phyloP scores from a whole-genome alignment of 495 filamentous ascomycete genomes.

The Penicillium malachiteum region DNA sequence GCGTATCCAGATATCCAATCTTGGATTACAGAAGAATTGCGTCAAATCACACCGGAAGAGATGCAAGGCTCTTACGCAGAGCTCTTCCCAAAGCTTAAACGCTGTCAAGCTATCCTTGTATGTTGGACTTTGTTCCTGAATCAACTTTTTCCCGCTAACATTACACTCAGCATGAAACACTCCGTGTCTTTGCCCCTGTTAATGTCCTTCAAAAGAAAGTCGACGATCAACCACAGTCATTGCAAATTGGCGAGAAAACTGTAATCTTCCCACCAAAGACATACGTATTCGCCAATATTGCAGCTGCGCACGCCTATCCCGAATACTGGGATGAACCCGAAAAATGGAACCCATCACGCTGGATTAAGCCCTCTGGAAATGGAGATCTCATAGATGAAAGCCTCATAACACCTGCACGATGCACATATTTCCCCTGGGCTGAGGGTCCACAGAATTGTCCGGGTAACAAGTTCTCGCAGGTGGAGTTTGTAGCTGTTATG shows the following conservation, averaged over 20 bases:
- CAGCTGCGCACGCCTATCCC: slow-evolving; percentile 15
- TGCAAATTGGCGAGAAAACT: slow-evolving; percentile 15
- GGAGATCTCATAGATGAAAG: background rate
- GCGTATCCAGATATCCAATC: slow-evolving; percentile 37
- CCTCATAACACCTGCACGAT: slow-evolving; percentile 30
- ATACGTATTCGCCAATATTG: slow-evolving; percentile 35
- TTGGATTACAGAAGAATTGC: slow-evolving; percentile 39
- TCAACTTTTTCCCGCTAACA: background rate
- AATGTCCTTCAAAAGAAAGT: slow-evolving; percentile 41
- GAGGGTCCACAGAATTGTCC: slow-evolving; percentile 47
- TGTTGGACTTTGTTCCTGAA: background rate
- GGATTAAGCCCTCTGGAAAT: slow-evolving; percentile 18
- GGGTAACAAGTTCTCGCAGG: slow-evolving; percentile 51
- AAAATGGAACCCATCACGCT: slow-evolving; percentile 49
- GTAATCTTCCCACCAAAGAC: slow-evolving; percentile 27
- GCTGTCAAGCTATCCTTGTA: slow-evolving; percentile 10
- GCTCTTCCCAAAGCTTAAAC: slow-evolving; percentile 2
- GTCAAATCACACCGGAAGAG: background rate
- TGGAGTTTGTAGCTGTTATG: slow-evolving; percentile 53
- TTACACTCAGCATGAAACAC: slow-evolving; percentile 40
- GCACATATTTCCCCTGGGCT: slow-evolving; percentile 50
- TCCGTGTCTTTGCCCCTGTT: slow-evolving; percentile 50
- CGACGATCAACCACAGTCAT: slow-evolving; percentile 24
- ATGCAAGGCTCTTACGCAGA: slow-evolving; percentile 2
- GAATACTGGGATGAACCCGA: slow-evolving; percentile 43